Evolutionary conservation across 2,329 filamentous ascomycete species (phyloP).

Genomic region (Diaporthe ilicicola): DNA sequence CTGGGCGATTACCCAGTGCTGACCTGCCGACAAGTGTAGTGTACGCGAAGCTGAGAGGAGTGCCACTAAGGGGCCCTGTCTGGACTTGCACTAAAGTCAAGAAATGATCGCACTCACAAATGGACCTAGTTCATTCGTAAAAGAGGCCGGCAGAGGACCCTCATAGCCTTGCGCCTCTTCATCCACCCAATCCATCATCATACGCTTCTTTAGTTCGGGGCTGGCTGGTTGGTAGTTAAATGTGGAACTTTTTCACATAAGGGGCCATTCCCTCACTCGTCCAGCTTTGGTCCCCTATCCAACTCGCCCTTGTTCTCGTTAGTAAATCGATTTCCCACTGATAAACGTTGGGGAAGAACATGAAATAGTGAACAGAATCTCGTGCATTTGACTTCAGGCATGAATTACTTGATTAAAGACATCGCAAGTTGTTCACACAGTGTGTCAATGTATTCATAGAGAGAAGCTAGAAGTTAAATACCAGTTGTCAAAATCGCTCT

Average conservation of each 20-base stretch:
- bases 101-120: neutral
- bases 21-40: neutral
- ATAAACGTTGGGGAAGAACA: too few species aligned
- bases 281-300: conserved; percentile 41
- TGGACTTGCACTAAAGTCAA: neutral
- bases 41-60: conserved; percentile 1
- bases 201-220: neutral
- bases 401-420: too few species aligned
- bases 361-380: too few species aligned
- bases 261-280: conserved; percentile 40
- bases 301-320: conserved; percentile 34
- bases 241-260: conserved; percentile 44
- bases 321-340: too few species aligned
- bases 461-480: too few species aligned
- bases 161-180: neutral
- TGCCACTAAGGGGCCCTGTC: conserved; percentile 39
- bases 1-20: neutral
- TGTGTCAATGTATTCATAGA: too few species aligned
- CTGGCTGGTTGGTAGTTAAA: neutral
- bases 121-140: neutral
- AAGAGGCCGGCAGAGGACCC: neutral
- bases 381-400: too few species aligned
- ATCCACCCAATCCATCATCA: conserved; percentile 7
- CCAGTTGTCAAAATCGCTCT: neutral
- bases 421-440: too few species aligned